Evolutionary conservation across 805 yeast genomes (phyloP).

Genomic region (Yarrowia phangngaensis): DNA sequence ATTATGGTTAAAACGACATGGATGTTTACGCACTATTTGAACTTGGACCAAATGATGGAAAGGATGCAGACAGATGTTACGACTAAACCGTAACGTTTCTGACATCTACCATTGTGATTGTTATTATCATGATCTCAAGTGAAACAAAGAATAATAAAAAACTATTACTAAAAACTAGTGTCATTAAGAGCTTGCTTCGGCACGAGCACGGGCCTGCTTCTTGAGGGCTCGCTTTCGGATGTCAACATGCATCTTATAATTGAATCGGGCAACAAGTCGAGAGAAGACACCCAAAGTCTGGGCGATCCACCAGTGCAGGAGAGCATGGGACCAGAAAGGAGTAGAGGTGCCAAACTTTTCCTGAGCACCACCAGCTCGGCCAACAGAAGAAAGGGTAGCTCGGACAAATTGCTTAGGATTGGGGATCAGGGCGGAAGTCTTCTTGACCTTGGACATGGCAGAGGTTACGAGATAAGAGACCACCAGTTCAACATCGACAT

Average conservation of each 20-base stretch:
- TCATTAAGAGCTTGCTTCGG: neutral
- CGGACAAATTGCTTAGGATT: conserved; percentile 74
- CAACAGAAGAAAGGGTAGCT: conserved; percentile 62
- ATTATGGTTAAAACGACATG: too few species aligned
- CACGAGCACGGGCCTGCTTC: conserved; percentile 40
- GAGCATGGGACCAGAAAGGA: conserved; percentile 91
- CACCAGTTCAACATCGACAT: conserved; percentile 81
- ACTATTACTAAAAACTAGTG: too few species aligned
- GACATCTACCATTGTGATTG: too few species aligned
- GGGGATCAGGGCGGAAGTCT: conserved; percentile 72
- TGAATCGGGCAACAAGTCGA: conserved; percentile 60
- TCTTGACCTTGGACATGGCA: conserved; percentile 90
- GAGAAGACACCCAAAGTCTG: conserved; percentile 80
- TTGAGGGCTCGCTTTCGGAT: conserved; percentile 80
- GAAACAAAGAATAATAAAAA: too few species aligned
- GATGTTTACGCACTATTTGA: too few species aligned
- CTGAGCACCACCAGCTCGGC: conserved; percentile 89
- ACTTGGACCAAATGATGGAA: too few species aligned
- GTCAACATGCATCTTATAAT: conserved; percentile 69
- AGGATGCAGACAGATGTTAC: too few species aligned
- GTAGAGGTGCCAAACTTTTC: conserved; percentile 82
- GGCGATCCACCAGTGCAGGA: conserved; percentile 77
- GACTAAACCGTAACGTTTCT: too few species aligned
- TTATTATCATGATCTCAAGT: too few species aligned
- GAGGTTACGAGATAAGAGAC: conserved; percentile 88